Evolutionary conservation across 768 basidiomycete species (phyloP), one percentile per base, ranked within the genome.

Genomic region (Gelatoporia subvermispora): DNA sequence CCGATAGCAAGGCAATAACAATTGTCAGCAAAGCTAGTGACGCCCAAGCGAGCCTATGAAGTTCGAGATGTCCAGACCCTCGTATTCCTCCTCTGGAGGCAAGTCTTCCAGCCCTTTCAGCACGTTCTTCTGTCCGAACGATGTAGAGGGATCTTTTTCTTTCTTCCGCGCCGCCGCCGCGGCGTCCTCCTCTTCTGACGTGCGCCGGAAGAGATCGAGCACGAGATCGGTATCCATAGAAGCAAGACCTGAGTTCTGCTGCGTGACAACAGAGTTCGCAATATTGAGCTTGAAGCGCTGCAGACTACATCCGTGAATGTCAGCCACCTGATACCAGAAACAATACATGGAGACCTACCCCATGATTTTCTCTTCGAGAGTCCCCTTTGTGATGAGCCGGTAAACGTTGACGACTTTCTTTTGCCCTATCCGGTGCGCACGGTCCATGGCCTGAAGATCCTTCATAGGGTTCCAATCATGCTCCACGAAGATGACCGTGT

Each of bases 391-490:
- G 58, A 99, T 92, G 45, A 99, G 71, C 15, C 96, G 86, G 70
- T 99, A 99, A 4, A 99, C 96, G 57, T 98, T 98, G 23, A 99
- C 96, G 13, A 98, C 95, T 67, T 93, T 93, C 75, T 96, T 98
- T 71, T 99, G 96, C 5, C 96, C 96, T 34, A 98, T 85, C 46
- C 96, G 85, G 69, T 98, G 96, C 1, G 96, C 96, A 49, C 96
- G 81, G 63, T 99, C 96, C 96, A 99, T 99, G 8, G 96, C 96
- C 63, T 99, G 96, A 5, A 98, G 71, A 71, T 99, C 96, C 66
- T 98, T 98, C 93, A 95, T 96, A 7, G 96, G 96, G 65, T 99
- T 99, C 96, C 96, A 99, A 65, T 99, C 96, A 60, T 99, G 96
- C 64, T 99, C 96, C 45, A 99, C 92, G 60, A 99, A 99, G 54